Evolutionary conservation across 306 rosid species (phyloP).

Genomic region (Prunus dulcis): DNA sequence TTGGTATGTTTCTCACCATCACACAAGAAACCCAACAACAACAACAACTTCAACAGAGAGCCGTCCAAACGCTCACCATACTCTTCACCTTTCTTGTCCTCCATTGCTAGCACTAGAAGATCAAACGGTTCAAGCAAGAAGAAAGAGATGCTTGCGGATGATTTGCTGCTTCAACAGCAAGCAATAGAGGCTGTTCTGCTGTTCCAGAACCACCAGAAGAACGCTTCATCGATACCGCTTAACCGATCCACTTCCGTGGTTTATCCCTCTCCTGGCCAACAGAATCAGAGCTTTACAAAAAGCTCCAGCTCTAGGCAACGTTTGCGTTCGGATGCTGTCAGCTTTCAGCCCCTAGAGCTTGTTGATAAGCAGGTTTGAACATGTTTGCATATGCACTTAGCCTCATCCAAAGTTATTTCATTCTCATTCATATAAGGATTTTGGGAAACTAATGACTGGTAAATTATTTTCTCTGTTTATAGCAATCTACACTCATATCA

Average conservation of each 20-base stretch:
- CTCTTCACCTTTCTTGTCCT: conserved; percentile 5
- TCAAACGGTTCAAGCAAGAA: conserved; percentile 9
- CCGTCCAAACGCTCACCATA: conserved; percentile 3
- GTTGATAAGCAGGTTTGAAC: conserved; percentile 21
- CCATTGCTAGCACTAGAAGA: not conserved
- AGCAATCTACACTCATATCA: not conserved
- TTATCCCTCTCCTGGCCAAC: conserved; percentile 3
- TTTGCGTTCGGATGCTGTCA: conserved; percentile 5
- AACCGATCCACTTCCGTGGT: conserved; percentile 34
- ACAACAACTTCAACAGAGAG: not conserved
- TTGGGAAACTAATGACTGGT: not conserved
- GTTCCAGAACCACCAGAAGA: conserved; percentile 24
- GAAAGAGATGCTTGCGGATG: conserved; percentile 2
- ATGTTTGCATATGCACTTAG: not conserved
- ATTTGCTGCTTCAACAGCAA: conserved; percentile 19
- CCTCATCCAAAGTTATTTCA: not conserved
- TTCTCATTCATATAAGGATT: too few species aligned
- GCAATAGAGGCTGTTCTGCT: conserved; percentile 30
- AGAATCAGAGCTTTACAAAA: conserved; percentile 3
- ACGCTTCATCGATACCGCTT: not conserved
- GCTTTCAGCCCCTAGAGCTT: conserved; percentile 25
- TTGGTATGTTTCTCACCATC: conserved; percentile 21
- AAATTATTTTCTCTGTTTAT: not conserved
- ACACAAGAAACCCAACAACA: not conserved
- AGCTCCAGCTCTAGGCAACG: conserved; percentile 29